phyloP scores from a whole-genome alignment of 345 rosid species.

The Erodium maritimum region DNA sequence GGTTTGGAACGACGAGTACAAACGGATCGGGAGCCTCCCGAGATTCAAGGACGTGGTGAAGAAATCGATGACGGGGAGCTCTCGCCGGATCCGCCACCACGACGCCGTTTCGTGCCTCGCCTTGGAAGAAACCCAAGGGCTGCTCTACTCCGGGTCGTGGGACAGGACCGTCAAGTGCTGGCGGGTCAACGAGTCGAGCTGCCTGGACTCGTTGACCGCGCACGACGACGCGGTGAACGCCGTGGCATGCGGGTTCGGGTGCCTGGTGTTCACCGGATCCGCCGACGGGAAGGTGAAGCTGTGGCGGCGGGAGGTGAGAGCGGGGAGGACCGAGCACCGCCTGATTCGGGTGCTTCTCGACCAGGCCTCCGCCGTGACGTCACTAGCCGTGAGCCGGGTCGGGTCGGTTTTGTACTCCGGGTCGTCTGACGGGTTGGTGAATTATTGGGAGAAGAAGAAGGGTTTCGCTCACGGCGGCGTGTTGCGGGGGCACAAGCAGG shows the following conservation, averaged over 20 bases:
- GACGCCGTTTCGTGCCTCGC: constrained; percentile 46
- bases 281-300: constrained; percentile 39
- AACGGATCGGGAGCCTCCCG: constrained; percentile 33
- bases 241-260: constrained; percentile 19
- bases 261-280: constrained; percentile 34
- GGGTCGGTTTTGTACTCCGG: constrained; percentile 49
- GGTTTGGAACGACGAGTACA: constrained; percentile 29
- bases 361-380: constrained; percentile 73
- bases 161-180: constrained; percentile 49
- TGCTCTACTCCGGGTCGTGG: constrained; percentile 50
- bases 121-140: constrained; percentile 22
- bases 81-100: constrained; percentile 32
- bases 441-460: constrained; percentile 70
- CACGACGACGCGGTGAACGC: constrained; percentile 47
- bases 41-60: constrained; percentile 25
- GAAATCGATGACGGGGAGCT: constrained; percentile 27
- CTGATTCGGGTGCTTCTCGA: constrained; percentile 44
- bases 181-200: constrained; percentile 30
- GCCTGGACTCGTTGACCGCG: constrained; percentile 36
- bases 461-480: constrained; percentile 65
- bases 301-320: constrained; percentile 35
- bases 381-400: constrained; percentile 37
- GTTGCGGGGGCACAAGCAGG: constrained; percentile 74
- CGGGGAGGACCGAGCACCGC: constrained; percentile 32
- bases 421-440: constrained; percentile 84